Conservation (phyloP, 495 filamentous ascomycete species). For the Trichoderma parareesei region DNA sequence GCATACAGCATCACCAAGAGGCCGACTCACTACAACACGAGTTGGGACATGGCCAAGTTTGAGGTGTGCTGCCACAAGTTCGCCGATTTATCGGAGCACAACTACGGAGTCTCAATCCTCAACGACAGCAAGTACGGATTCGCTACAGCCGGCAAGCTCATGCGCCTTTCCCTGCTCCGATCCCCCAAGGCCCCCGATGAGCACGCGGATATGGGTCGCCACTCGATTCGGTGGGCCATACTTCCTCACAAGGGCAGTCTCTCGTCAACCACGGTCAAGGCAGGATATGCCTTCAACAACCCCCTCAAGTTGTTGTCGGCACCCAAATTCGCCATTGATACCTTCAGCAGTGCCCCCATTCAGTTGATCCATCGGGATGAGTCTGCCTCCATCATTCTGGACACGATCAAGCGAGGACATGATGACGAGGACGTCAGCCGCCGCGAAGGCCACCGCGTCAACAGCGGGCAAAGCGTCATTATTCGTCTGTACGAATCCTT, state of each 20-base stretch:
- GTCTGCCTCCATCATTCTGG: conserved; percentile 56
- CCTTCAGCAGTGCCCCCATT: conserved; percentile 38
- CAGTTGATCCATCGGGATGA: conserved; percentile 41
- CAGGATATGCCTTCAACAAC: conserved; percentile 85
- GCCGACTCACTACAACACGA: conserved; percentile 93
- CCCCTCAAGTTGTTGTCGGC: conserved; percentile 51
- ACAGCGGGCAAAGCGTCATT: conserved; percentile 65
- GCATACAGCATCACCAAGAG: conserved; percentile 83
- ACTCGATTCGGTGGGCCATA: conserved; percentile 85
- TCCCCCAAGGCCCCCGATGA: conserved; percentile 95
- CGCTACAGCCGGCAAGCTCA: conserved; percentile 80
- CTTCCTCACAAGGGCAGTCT: conserved; percentile 72
- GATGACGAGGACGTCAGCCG: conserved; percentile 84
- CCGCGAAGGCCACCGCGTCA: conserved; percentile 57
- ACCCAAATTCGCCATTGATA: conserved; percentile 23
- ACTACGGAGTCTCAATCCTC: conserved; percentile 86
- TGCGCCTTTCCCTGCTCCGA: conserved; percentile 83
- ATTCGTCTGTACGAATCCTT: conserved; percentile 83
- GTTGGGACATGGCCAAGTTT: conserved; percentile 99
- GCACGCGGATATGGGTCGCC: conserved; percentile 91
- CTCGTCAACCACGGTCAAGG: conserved; percentile 64
- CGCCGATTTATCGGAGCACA: conserved; percentile 89
- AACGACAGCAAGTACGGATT: conserved; percentile 98
- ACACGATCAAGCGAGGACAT: conserved; percentile 86
- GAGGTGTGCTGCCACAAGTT: conserved; percentile 97